phyloP scores from a whole-genome alignment of 768 basidiomycete species.

The Kwoniella dendrophila region DNA sequence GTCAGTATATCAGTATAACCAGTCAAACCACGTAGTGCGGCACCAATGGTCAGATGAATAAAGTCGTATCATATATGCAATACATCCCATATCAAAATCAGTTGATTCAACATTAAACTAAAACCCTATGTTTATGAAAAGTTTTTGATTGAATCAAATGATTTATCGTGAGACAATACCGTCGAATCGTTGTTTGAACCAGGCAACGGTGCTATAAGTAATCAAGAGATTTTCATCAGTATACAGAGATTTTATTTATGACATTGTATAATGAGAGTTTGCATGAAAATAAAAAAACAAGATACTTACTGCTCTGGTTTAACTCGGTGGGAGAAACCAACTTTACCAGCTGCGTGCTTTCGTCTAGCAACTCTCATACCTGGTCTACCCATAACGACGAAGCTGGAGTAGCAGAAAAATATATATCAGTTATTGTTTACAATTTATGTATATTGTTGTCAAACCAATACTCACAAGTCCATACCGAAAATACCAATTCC shows the following conservation, averaged over 20 bases:
- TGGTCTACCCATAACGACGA: conserved; percentile 87
- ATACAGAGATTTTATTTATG: background rate
- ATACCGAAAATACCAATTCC: conserved; percentile 99
- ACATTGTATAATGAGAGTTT: background rate
- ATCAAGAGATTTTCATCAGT: background rate
- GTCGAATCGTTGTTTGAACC: conserved; percentile 99
- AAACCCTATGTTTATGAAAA: background rate
- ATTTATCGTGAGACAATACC: conserved; percentile 70
- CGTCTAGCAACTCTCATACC: conserved; percentile 87
- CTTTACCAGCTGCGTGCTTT: conserved; percentile 80
- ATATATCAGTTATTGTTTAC: background rate
- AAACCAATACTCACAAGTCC: conserved; percentile 68
- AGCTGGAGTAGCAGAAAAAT: conserved; percentile 12
- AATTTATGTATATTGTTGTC: background rate
- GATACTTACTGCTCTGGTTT: conserved; percentile 76
- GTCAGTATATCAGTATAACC: too few species aligned
- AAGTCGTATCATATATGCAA: background rate
- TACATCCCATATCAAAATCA: conserved; percentile 4
- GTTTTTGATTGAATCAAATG: background rate
- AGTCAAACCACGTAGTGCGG: too few species aligned
- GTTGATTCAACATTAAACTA: background rate
- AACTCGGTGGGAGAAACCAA: conserved; percentile 87
- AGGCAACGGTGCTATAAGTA: conserved; percentile 68
- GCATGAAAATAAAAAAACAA: background rate
- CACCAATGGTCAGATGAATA: background rate